Conservation (phyloP, 2,329 filamentous ascomycete species). For the Lojkania enalia region DNA sequence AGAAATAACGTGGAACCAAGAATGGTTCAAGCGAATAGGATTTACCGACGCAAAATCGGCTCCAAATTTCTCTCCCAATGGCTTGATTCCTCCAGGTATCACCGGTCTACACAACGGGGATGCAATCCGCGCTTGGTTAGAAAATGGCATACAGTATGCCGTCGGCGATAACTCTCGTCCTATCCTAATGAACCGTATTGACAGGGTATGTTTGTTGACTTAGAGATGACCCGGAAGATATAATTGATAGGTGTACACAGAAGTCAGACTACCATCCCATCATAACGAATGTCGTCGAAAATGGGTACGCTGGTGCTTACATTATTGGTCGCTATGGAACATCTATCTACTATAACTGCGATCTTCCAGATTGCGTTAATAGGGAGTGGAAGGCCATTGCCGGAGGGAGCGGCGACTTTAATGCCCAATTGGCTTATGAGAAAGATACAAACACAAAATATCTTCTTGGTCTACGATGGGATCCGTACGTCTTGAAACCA, state of each 20-base stretch:
- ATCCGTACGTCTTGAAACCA: too few species aligned
- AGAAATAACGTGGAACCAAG: constrained; percentile 63
- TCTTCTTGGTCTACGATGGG: constrained; percentile 57
- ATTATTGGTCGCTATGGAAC: constrained; percentile 62
- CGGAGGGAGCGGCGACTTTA: constrained; percentile 53
- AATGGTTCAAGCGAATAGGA: constrained; percentile 57
- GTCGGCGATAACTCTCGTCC: constrained; percentile 64
- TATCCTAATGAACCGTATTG: constrained; percentile 51
- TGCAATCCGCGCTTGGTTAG: constrained; percentile 59
- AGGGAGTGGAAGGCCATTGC: constrained; percentile 62
- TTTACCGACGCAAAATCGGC: constrained; percentile 47
- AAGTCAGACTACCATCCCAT: constrained; percentile 54
- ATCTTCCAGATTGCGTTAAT: constrained; percentile 56
- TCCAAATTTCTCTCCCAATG: constrained; percentile 54
- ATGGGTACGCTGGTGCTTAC: constrained; percentile 58
- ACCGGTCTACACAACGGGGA: constrained; percentile 66
- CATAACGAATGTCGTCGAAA: constrained; percentile 52
- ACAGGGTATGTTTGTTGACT: constrained; percentile 6
- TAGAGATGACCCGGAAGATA: too few species aligned
- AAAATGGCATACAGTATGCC: constrained; percentile 59
- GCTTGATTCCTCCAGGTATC: constrained; percentile 63
- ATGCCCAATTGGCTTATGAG: constrained; percentile 55
- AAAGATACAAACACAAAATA: constrained; percentile 57
- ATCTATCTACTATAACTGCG: constrained; percentile 65
- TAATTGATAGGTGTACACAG: too few species aligned